These are phyloP conservation scores for Fusarium circinatum DNA, from an alignment of 2,329 filamentous ascomycete genomes.

Conservation along the genomic window DNA sequence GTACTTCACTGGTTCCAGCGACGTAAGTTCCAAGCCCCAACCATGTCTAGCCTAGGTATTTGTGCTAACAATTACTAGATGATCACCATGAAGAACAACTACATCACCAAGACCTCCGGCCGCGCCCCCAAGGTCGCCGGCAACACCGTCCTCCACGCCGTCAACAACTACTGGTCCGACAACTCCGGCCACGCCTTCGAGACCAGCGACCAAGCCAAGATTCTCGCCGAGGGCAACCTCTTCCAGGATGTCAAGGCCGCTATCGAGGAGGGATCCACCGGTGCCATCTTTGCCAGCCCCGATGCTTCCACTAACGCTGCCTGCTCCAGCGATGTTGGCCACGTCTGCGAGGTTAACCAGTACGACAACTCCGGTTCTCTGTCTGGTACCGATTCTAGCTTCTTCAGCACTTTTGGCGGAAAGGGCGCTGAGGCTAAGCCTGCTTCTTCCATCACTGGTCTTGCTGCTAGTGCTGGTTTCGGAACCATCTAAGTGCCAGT, in stretches of 20 bases:
- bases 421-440: slow-evolving; percentile 59
- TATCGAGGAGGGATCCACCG: slow-evolving; percentile 48
- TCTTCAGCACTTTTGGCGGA: slow-evolving; percentile 61
- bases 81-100: slow-evolving; percentile 69
- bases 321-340: slow-evolving; percentile 59
- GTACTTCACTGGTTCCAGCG: slow-evolving; percentile 65
- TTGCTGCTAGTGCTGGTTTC: slow-evolving; percentile 56
- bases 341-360: slow-evolving; percentile 61
- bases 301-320: slow-evolving; percentile 49
- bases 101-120: slow-evolving; percentile 67
- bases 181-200: slow-evolving; percentile 68
- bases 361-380: slow-evolving; percentile 55
- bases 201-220: slow-evolving; percentile 51
- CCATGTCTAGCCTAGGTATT: rapidly evolving
- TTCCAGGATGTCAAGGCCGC: slow-evolving; percentile 63
- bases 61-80: not conserved
- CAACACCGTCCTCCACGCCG: slow-evolving; percentile 66
- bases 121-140: slow-evolving; percentile 67
- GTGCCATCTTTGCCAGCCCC: slow-evolving; percentile 48
- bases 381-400: slow-evolving; percentile 54
- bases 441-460: slow-evolving; percentile 48
- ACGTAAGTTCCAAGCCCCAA: slow-evolving; percentile 41
- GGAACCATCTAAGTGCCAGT: slow-evolving; percentile 51
- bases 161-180: slow-evolving; percentile 71
- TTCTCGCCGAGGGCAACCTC: slow-evolving; percentile 67